Evolutionary conservation across 1,139 yeast genomes (phyloP).

Genomic region (Candida sanyaensis): DNA sequence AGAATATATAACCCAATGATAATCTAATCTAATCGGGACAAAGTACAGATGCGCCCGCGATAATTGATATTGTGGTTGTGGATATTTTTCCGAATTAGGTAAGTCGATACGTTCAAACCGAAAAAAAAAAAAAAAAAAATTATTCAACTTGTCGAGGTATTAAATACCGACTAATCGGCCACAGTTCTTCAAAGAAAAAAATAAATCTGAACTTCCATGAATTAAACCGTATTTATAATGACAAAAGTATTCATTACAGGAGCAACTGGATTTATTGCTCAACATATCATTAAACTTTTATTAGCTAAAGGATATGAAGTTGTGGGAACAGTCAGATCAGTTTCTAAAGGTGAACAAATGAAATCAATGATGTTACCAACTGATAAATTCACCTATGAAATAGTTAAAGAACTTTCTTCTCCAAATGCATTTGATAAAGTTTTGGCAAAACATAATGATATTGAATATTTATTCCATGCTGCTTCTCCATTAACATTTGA

Average conservation of each 20-base stretch:
- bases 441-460: slow-evolving; percentile 28
- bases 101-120: too few species aligned
- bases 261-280: slow-evolving; percentile 61
- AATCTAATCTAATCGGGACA: too few species aligned
- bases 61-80: too few species aligned
- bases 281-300: slow-evolving; percentile 42
- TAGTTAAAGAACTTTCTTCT: slow-evolving; percentile 35
- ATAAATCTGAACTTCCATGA: neutral
- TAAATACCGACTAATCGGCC: too few species aligned
- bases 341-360: slow-evolving; percentile 51
- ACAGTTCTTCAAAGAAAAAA: neutral
- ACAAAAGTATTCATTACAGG: slow-evolving; percentile 53
- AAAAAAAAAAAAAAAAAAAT: too few species aligned
- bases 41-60: too few species aligned
- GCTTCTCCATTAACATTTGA: slow-evolving; percentile 38
- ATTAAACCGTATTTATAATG: slow-evolving; percentile 18
- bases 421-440: slow-evolving; percentile 38
- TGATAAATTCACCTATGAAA: slow-evolving; percentile 30
- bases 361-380: slow-evolving; percentile 12
- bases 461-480: slow-evolving; percentile 31
- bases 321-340: slow-evolving; percentile 63
- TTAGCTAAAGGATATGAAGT: slow-evolving; percentile 49
- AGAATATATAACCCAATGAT: too few species aligned
- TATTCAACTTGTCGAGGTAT: too few species aligned
- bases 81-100: too few species aligned